Evolutionary conservation across 345 rosid species (phyloP).

Genomic region (Euphorbia pulcherrima): DNA sequence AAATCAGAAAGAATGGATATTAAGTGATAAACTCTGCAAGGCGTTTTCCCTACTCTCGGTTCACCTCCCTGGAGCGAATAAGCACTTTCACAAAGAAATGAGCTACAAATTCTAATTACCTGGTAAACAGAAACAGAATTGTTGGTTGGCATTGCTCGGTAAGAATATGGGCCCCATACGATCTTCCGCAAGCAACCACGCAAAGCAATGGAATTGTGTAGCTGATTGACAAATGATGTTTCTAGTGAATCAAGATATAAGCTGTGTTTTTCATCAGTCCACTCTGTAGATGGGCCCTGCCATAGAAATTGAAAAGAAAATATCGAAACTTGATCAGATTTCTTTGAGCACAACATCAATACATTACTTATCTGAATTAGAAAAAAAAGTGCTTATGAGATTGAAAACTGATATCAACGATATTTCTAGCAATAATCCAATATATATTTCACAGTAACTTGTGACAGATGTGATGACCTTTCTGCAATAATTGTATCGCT

Average conservation of each 20-base stretch:
- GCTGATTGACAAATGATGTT: slow-evolving; percentile 60
- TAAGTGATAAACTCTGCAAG: background rate
- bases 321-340: background rate
- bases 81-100: background rate
- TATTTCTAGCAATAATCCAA: background rate
- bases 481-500: too few relatives aligned
- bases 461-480: background rate
- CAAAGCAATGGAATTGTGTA: slow-evolving; percentile 36
- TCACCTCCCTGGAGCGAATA: background rate
- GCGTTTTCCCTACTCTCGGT: background rate
- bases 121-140: slow-evolving; percentile 30
- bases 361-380: too few relatives aligned
- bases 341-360: too few relatives aligned
- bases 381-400: too few relatives aligned
- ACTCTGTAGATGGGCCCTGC: slow-evolving; percentile 45
- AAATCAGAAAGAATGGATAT: too few relatives aligned
- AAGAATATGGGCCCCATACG: slow-evolving; percentile 19
- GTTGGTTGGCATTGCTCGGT: slow-evolving; percentile 20
- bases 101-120: slow-evolving; percentile 32
- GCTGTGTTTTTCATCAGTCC: slow-evolving; percentile 78
- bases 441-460: background rate
- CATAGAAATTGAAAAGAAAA: background rate
- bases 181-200: slow-evolving; percentile 20
- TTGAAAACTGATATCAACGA: background rate
- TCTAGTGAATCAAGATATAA: slow-evolving; percentile 55